Evolutionary conservation across 352 stramenopile genomes (phyloP).

Genomic region (Pythium sukuiense): DNA sequence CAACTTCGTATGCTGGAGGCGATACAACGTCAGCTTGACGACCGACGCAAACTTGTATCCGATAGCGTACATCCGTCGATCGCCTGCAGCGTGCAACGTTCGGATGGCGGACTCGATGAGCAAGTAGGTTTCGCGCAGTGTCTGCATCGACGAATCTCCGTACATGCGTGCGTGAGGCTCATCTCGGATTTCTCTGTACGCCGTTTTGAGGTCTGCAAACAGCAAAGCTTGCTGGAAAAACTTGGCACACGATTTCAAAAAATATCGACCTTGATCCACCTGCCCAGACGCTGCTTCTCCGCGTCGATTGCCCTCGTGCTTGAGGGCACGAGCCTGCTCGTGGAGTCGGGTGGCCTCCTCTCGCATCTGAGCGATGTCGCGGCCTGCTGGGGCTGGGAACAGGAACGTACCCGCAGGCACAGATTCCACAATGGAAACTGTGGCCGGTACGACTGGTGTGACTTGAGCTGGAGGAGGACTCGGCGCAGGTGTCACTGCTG

Average conservation of each 20-base stretch:
- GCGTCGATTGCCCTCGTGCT: constrained; percentile 77
- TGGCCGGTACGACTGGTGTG: not conserved
- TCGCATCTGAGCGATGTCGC: constrained; percentile 56
- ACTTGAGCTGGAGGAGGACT: constrained; percentile 17
- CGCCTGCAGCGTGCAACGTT: constrained; percentile 58
- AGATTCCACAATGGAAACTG: not conserved
- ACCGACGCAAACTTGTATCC: constrained; percentile 85
- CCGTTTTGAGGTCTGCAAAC: constrained; percentile 77
- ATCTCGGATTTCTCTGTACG: constrained; percentile 72
- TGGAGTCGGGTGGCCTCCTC: constrained; percentile 53
- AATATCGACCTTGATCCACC: constrained; percentile 68
- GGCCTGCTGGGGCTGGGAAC: constrained; percentile 38
- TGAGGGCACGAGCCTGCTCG: constrained; percentile 68
- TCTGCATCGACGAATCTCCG: constrained; percentile 67
- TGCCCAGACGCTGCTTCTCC: constrained; percentile 42
- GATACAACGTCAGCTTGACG: constrained; percentile 78
- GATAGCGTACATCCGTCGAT: constrained; percentile 63
- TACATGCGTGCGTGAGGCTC: constrained; percentile 55
- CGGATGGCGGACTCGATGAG: constrained; percentile 81
- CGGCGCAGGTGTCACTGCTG: constrained; percentile 2
- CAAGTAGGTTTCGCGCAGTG: constrained; percentile 70
- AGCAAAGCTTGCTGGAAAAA: constrained; percentile 86
- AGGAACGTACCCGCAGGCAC: constrained; percentile 40
- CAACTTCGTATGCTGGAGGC: constrained; percentile 79
- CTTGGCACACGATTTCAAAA: constrained; percentile 74